These are phyloP conservation scores for Primulina tabacum DNA, from an alignment of 257 asterid genomes.

Conservation along the genomic window DNA sequence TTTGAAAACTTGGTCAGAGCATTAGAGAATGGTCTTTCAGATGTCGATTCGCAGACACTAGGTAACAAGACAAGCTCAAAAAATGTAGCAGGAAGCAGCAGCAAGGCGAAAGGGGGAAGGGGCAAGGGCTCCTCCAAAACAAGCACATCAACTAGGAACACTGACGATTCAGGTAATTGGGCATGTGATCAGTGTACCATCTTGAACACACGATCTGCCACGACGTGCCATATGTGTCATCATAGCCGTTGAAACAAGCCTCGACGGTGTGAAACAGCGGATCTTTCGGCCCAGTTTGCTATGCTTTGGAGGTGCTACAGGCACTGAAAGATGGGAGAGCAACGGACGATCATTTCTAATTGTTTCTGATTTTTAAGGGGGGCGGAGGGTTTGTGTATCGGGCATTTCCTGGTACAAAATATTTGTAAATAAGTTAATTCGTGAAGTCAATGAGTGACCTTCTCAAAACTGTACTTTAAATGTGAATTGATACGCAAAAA, in stretches of 20 bases:
- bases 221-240: constrained; percentile 35
- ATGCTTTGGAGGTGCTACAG: not conserved
- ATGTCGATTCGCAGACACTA: constrained; percentile 72
- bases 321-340: constrained; percentile 14
- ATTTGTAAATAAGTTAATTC: constrained; percentile 37
- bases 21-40: constrained; percentile 85
- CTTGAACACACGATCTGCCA: constrained; percentile 40
- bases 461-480: constrained; percentile 13
- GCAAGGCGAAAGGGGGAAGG: constrained; percentile 65
- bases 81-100: constrained; percentile 56
- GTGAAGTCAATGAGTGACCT: constrained; percentile 18
- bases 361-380: not conserved
- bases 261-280: not conserved
- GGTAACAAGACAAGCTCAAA: constrained; percentile 50
- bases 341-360: constrained; percentile 5
- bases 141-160: constrained; percentile 36
- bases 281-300: constrained; percentile 1
- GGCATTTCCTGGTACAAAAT: constrained; percentile 17
- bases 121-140: constrained; percentile 53
- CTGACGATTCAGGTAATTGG: not conserved
- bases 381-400: not conserved
- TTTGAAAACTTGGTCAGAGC: constrained; percentile 92
- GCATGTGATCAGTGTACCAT: constrained; percentile 31
- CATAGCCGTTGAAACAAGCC: constrained; percentile 37
- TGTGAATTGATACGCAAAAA: constrained; percentile 17